Evolutionary conservation across 2,329 filamentous ascomycete genomes (phyloP), one percentile per base, ranked within the genome.

Genomic region (Nigrospora oryzae): DNA sequence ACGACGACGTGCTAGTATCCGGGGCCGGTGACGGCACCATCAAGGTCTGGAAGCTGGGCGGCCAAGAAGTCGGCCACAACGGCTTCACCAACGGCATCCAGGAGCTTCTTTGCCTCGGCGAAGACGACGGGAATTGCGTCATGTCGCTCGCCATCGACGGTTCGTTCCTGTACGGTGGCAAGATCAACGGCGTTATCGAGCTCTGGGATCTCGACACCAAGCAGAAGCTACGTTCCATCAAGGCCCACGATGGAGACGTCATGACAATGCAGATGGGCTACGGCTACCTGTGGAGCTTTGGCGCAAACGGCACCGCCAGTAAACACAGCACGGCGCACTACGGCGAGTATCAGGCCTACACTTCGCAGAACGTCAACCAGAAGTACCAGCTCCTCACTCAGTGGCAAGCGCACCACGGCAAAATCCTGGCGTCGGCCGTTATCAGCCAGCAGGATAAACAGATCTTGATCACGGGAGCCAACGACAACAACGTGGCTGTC

Each of bases 141-240:
- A 70, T 96, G 47, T 93, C 88, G 0, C 74, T 98, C 43, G 84
- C 87, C 5, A 76, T 95, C 3, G 90, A 97, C 50, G 89, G 89
- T 0, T 90, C 89, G 0, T 94, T 98, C 52, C 73, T 98, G 5
- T 98, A 97, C 60, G 88, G 86, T 47, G 93, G 93, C 39, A 86
- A 94, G 54, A 77, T 89, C 1, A 83, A 87, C 35, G 94, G 93
- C 17, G 79, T 95, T 42, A 81, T 98, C 48, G 91, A 97, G 61
- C 79, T 98, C 11, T 98, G 94, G 91, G 94, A 98, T 60, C 74
- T 98, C 13, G 91, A 97, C 60, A 97, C 93, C 0, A 83, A 85
- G 44, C 93, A 98, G 64, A 83, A 93, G 40, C 75, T 98, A 38
- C 78, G 93, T 46, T 89, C 88, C 15, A 84, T 98, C 58, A 89